Percentiles rank a stretch among this genome's conserved stretches.
These are phyloP conservation scores for Coniochaeta sp. DNA, from an alignment of 2,329 filamentous ascomycete species.

Conservation along the genomic window DNA sequence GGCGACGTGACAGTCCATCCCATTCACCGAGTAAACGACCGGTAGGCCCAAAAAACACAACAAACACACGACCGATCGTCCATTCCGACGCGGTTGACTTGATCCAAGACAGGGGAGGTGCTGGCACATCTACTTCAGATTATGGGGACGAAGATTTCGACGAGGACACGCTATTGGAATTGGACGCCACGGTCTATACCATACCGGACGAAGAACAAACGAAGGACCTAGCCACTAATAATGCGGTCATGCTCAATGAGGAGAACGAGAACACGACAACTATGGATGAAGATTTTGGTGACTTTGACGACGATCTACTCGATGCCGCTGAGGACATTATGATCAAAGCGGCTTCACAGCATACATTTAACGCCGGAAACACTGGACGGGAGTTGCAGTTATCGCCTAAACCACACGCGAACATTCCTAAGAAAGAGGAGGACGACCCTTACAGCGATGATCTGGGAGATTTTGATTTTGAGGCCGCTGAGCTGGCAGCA, in stretches of 20 bases:
- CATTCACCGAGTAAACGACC: neutral
- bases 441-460: constrained; percentile 59
- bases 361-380: constrained; percentile 7
- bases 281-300: constrained; percentile 54
- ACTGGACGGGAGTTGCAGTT: neutral
- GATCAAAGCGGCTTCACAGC: constrained; percentile 23
- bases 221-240: constrained; percentile 4
- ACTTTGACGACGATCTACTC: constrained; percentile 56
- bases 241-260: constrained; percentile 4
- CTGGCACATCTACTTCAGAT: constrained; percentile 27
- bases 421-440: constrained; percentile 21
- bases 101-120: constrained; percentile 22
- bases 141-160: constrained; percentile 52
- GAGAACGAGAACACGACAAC: neutral
- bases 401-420: constrained; percentile 25
- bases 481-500: constrained; percentile 65
- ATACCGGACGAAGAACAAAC: constrained; percentile 14
- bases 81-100: constrained; percentile 30
- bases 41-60: neutral
- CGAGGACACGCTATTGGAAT: constrained; percentile 49
- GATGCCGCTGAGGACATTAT: constrained; percentile 36
- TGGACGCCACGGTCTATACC: constrained; percentile 36
- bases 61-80: neutral
- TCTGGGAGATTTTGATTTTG: constrained; percentile 68
- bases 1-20: neutral